phyloP scores from a whole-genome alignment of 2,329 filamentous ascomycete genomes.

The Fusarium coffeatum region DNA sequence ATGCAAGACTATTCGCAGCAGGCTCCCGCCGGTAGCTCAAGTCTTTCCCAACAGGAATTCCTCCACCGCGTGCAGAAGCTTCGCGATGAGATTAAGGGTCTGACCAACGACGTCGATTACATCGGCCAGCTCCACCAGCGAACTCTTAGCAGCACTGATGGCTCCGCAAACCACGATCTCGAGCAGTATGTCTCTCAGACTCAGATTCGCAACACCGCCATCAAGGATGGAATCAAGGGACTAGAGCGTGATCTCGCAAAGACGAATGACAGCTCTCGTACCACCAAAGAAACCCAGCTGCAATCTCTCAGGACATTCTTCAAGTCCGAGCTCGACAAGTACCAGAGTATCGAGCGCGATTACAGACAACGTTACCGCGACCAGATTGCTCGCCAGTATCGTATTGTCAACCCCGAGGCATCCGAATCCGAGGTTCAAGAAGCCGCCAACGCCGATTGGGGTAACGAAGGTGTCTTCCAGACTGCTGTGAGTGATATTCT shows the following conservation, averaged over 20 bases:
- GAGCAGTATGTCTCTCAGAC: conserved; percentile 77
- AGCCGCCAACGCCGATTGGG: conserved; percentile 77
- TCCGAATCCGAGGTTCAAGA: conserved; percentile 76
- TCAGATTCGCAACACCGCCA: conserved; percentile 77
- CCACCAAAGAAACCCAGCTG: conserved; percentile 76
- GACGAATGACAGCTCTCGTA: conserved; percentile 69
- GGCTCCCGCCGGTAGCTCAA: conserved; percentile 41
- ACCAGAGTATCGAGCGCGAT: conserved; percentile 75
- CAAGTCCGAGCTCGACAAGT: conserved; percentile 76
- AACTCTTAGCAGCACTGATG: conserved; percentile 74
- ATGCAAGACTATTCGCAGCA: conserved; percentile 63
- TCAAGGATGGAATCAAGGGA: conserved; percentile 82
- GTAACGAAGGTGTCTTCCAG: conserved; percentile 84
- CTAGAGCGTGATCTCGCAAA: conserved; percentile 77
- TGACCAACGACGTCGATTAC: conserved; percentile 74
- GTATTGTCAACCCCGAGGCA: conserved; percentile 85
- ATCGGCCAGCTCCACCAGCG: conserved; percentile 79
- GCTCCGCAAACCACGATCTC: conserved; percentile 65
- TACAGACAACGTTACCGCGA: conserved; percentile 80
- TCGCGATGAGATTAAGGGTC: conserved; percentile 73
- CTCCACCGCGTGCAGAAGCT: conserved; percentile 73
- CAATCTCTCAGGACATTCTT: conserved; percentile 77
- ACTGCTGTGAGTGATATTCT: conserved; percentile 71
- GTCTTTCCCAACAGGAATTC: conserved; percentile 73
- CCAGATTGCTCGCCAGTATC: conserved; percentile 82